phyloP scores from a whole-genome alignment of 441 rosid species.

The Eutrema salsugineum region DNA sequence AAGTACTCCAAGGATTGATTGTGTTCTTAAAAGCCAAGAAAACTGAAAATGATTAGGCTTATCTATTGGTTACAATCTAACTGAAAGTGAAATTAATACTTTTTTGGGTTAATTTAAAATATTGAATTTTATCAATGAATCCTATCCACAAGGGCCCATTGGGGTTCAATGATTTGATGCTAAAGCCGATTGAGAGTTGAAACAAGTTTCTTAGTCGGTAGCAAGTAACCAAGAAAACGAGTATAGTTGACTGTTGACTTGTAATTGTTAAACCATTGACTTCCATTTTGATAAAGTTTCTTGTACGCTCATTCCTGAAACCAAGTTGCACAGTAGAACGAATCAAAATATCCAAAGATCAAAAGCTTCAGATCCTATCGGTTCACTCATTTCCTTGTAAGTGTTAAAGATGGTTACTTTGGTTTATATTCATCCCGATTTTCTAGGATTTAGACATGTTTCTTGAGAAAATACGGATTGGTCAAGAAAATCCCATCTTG shows the following conservation, averaged over 20 bases:
- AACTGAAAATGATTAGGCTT: slow-evolving; percentile 9
- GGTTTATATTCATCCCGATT: background rate
- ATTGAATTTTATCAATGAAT: background rate
- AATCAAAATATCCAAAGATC: background rate
- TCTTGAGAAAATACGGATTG: background rate
- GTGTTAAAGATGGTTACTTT: slow-evolving; percentile 7
- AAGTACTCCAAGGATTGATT: slow-evolving; percentile 30
- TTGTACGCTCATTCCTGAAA: background rate
- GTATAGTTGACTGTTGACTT: slow-evolving; percentile 23
- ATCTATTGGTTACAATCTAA: background rate
- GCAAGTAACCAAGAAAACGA: slow-evolving; percentile 11
- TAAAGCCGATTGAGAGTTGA: background rate
- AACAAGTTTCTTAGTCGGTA: slow-evolving; percentile 7
- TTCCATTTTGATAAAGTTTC: background rate
- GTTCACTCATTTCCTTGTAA: slow-evolving; percentile 7
- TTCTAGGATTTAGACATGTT: background rate
- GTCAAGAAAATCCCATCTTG: slow-evolving; percentile 6
- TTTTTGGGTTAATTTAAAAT: too few relatives aligned
- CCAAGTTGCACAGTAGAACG: background rate
- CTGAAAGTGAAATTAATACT: background rate
- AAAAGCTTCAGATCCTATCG: slow-evolving; percentile 7
- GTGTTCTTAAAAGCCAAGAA: slow-evolving; percentile 35
- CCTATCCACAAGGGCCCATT: background rate
- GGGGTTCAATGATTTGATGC: background rate
- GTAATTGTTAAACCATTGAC: slow-evolving; percentile 1